Conservation (phyloP, 176 grass and related monocot species). For the Saccharum spontaneum region DNA sequence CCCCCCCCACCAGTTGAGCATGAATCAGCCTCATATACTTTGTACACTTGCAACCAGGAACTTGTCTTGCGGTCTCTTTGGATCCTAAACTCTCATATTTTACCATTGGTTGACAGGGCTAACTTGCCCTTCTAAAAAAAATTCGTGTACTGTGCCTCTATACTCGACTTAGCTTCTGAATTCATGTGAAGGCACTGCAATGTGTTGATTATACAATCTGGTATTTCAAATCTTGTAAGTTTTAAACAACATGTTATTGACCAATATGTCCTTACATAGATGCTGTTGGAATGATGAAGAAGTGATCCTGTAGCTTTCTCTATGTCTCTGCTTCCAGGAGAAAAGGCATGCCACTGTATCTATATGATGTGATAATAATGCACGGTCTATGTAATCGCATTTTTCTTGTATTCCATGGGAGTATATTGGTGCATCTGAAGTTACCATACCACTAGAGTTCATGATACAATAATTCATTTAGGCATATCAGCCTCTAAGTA, state of each 20-base stretch:
- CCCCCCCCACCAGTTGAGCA: neutral
- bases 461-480: neutral
- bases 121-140: neutral
- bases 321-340: neutral
- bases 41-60: neutral
- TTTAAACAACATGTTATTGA: neutral
- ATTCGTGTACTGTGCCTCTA: neutral
- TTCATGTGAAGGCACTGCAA: neutral
- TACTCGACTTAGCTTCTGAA: neutral
- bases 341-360: neutral
- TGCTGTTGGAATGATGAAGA: neutral
- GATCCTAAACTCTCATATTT: neutral
- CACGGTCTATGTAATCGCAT: neutral
- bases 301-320: neutral
- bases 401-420: neutral
- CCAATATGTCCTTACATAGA: neutral
- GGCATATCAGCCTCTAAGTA: neutral
- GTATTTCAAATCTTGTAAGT: neutral
- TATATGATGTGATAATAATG: conserved; percentile 6
- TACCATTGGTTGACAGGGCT: neutral
- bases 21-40: neutral
- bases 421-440: neutral
- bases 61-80: neutral
- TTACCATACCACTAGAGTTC: neutral
- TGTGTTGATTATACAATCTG: neutral